Evolutionary conservation across 352 stramenopile species (phyloP), one percentile per base, ranked within the genome.

Genomic region (Globisporangium recalcitrans): DNA sequence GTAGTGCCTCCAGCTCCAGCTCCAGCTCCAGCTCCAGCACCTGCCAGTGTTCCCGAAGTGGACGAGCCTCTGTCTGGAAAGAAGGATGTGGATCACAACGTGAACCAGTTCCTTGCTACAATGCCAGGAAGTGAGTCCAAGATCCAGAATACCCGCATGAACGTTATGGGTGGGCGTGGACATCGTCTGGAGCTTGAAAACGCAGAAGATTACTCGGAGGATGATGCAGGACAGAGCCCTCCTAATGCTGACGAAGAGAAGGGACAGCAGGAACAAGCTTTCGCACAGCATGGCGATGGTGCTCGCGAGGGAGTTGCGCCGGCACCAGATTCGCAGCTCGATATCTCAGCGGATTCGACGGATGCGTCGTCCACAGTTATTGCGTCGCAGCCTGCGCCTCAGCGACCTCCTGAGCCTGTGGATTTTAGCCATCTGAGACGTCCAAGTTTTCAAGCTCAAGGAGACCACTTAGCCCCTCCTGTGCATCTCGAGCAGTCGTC

Each of bases 81-180:
- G 29, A 78, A 80, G 53, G 67, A 74, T 44, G 68, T 57, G 13
- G 76, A 80, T 31, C 63, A 77, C 22, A 69, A 87, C 42, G 78
- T 92, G 71, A 81, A 95, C 74, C 67, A 81, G 44, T 82, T 91
- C 63, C 71, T 96, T 59, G 74, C 85, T 65, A 84, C 75, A 24
- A 87, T 98, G 73, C 91, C 88, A 44, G 88, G 93, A 32, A 96
- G 78, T 42, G 93, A 98, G 74, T 85, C 77, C 44, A 92, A 91
- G 47, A 97, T 97, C 46, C 91, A 91, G 54, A 97, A 96, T 63
- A 82, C 77, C 34, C 70, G 83, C 21, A 95, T 97, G 61, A 97
- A 93, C 44, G 85, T 98, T 10, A 88, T 98, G 78, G 92, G 93
- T 44, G 93, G 93, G 26, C 79, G 93, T 67, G 89, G 87, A 9